Evolutionary conservation across 805 yeast genomes (phyloP).

Genomic region (Candida orba): DNA sequence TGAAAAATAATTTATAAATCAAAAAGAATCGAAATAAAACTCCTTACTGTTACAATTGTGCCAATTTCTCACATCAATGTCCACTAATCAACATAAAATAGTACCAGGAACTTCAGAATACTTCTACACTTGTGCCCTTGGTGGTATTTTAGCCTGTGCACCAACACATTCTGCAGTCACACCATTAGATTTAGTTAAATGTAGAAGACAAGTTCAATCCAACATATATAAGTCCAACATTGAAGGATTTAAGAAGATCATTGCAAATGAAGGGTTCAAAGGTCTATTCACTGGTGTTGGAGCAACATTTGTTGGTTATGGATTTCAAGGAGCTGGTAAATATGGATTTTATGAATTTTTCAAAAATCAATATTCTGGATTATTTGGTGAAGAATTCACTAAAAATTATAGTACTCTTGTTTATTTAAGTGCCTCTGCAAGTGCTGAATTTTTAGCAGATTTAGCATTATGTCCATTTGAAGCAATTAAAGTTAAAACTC

Average conservation of each 20-base stretch:
- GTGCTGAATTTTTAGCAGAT: slow-evolving; percentile 93
- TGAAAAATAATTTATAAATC: too few relatives aligned
- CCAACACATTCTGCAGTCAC: slow-evolving; percentile 94
- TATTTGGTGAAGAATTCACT: slow-evolving; percentile 58
- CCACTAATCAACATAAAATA: slow-evolving; percentile 6
- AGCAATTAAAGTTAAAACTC: slow-evolving; percentile 90
- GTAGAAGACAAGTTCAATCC: slow-evolving; percentile 85
- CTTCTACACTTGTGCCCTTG: slow-evolving; percentile 53
- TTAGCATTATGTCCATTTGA: slow-evolving; percentile 87
- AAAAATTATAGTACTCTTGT: slow-evolving; percentile 63
- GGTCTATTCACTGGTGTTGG: slow-evolving; percentile 85
- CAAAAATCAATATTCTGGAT: slow-evolving; percentile 67
- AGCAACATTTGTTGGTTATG: slow-evolving; percentile 89
- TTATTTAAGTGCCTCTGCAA: slow-evolving; percentile 79
- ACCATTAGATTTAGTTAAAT: slow-evolving; percentile 88
- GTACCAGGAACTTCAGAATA: slow-evolving; percentile 29
- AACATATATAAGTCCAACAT: slow-evolving; percentile 64
- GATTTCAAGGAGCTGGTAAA: slow-evolving; percentile 95
- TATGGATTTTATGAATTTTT: slow-evolving; percentile 92
- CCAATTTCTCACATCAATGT: neutral
- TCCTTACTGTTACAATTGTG: too few relatives aligned
- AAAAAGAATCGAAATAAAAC: too few relatives aligned
- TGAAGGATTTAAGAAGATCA: slow-evolving; percentile 75
- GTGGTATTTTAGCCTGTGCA: slow-evolving; percentile 81
- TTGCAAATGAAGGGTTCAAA: slow-evolving; percentile 64